These are phyloP conservation scores for Globisporangium yorkense DNA, from an alignment of 352 stramenopile species.

Conservation along the genomic window DNA sequence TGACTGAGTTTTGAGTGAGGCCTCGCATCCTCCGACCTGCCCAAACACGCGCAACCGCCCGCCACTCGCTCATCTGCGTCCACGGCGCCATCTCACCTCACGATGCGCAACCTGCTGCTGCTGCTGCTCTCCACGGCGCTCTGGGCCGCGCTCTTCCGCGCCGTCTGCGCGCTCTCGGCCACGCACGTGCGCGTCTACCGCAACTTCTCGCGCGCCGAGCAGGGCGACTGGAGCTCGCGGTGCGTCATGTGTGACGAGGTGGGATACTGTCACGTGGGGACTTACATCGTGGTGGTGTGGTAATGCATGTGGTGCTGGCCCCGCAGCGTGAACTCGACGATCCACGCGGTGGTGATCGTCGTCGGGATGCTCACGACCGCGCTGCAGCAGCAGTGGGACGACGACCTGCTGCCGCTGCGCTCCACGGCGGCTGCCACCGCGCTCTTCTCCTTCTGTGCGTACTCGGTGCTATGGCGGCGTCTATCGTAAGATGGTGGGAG, in stretches of 20 bases:
- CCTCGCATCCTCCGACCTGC: no score
- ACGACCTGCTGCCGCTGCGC: constrained; percentile 44
- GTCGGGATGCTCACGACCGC: constrained; percentile 59
- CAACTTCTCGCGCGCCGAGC: constrained; percentile 59
- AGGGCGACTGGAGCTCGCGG: constrained; percentile 80
- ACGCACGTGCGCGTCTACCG: constrained; percentile 57
- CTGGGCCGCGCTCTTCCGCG: constrained; percentile 56
- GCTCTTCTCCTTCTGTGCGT: constrained; percentile 76
- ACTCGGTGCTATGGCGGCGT: neutral
- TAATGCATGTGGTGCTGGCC: neutral
- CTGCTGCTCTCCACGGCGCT: constrained; percentile 43
- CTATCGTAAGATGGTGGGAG: no score
- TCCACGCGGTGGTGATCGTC: constrained; percentile 68
- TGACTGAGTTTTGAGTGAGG: no score
- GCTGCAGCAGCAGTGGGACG: constrained; percentile 55
- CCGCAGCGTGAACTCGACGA: constrained; percentile 68
- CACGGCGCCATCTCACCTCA: neutral
- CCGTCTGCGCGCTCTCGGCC: constrained; percentile 42
- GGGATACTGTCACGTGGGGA: no score
- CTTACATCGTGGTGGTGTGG: no score
- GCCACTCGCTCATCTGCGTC: neutral
- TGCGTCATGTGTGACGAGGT: constrained; percentile 15
- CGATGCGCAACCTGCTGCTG: constrained; percentile 30
- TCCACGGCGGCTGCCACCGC: constrained; percentile 41
- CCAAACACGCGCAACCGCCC: constrained; percentile 6